Evolutionary conservation across 345 rosid genomes (phyloP).

Genomic region (Eucalyptus fibrosa): DNA sequence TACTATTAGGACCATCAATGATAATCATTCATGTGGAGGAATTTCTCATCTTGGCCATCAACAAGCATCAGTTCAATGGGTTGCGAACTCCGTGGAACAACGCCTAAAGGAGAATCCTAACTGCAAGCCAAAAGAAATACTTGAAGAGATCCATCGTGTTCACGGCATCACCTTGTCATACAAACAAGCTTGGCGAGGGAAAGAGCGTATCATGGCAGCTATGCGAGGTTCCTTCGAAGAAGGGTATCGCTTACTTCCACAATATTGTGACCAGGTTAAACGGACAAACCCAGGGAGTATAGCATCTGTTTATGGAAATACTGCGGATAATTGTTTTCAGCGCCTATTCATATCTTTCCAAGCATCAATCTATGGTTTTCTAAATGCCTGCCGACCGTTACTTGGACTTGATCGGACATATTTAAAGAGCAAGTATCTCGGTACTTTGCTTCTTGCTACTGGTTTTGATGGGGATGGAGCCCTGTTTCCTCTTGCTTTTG

Average conservation of each 20-base stretch:
- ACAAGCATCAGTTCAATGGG: slow-evolving; percentile 99
- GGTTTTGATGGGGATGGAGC: slow-evolving; percentile 98
- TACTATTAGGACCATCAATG: slow-evolving; percentile 88
- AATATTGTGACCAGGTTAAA: slow-evolving; percentile 83
- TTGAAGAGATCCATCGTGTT: slow-evolving; percentile 91
- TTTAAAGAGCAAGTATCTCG: slow-evolving; percentile 87
- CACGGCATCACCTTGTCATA: slow-evolving; percentile 93
- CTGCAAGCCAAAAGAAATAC: slow-evolving; percentile 91
- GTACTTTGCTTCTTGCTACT: slow-evolving; percentile 88
- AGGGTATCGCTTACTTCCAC: slow-evolving; percentile 92
- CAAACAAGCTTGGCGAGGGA: slow-evolving; percentile 99
- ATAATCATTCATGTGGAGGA: slow-evolving; percentile 84
- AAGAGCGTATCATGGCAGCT: slow-evolving; percentile 93
- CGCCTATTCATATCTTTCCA: slow-evolving; percentile 95
- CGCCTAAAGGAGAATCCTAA: slow-evolving; percentile 89
- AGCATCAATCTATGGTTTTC: slow-evolving; percentile 92
- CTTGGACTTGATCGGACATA: slow-evolving; percentile 84
- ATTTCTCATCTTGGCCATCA: slow-evolving; percentile 94
- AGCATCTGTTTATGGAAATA: slow-evolving; percentile 80
- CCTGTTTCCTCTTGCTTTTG: slow-evolving; percentile 87
- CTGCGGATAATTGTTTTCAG: slow-evolving; percentile 70
- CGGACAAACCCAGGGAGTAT: slow-evolving; percentile 88
- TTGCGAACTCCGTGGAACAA: slow-evolving; percentile 89
- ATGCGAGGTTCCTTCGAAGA: slow-evolving; percentile 99
- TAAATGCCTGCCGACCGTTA: slow-evolving; percentile 92